phyloP scores from a whole-genome alignment of 2,329 filamentous ascomycete genomes.

The Botrytis tulipae region DNA sequence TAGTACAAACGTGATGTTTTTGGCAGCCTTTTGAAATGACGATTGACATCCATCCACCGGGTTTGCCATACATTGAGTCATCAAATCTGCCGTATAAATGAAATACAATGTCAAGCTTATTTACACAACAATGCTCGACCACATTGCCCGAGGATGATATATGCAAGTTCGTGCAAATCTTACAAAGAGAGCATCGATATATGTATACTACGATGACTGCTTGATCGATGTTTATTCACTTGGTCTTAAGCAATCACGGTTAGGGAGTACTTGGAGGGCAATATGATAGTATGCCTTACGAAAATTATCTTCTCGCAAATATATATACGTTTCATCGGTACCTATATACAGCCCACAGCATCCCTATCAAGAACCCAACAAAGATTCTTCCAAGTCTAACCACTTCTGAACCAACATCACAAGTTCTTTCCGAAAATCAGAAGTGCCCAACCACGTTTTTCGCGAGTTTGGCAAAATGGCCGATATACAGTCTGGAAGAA shows the following conservation, averaged over 20 bases:
- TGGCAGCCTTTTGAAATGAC: background rate
- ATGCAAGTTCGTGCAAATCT: background rate
- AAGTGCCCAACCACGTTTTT: background rate
- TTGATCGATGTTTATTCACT: background rate
- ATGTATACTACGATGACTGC: background rate
- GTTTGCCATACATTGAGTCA: background rate
- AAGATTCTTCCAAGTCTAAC: slow-evolving; percentile 12
- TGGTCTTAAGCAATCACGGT: background rate
- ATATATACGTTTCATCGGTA: background rate
- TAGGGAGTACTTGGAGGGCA: background rate
- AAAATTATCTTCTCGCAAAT: background rate
- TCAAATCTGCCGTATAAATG: background rate
- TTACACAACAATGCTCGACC: background rate
- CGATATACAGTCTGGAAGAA: background rate
- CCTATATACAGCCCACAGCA: background rate
- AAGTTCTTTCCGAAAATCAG: slow-evolving; percentile 4
- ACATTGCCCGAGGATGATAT: background rate
- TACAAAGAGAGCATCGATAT: background rate
- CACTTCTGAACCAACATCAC: slow-evolving; percentile 5
- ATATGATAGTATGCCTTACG: background rate
- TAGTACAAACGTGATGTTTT: background rate
- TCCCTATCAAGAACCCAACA: background rate
- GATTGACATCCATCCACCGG: background rate
- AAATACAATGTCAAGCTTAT: background rate
- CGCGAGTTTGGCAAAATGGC: slow-evolving; percentile 2